Evolutionary conservation across 805 yeast species (phyloP).

Genomic region (Metschnikowia gruessii): DNA sequence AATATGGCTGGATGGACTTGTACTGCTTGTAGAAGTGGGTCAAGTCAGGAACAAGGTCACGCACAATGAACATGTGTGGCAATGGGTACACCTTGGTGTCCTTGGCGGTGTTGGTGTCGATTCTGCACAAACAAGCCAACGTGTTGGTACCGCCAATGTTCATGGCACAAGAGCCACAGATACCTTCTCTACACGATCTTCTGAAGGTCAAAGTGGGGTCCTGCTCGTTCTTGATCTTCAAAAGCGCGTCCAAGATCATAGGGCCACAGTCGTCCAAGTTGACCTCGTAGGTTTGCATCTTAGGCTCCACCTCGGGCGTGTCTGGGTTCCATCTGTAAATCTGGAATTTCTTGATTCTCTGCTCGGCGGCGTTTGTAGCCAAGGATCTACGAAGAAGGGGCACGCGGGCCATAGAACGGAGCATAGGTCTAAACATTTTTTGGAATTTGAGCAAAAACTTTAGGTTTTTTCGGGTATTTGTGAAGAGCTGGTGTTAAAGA

Average conservation of each 20-base stretch:
- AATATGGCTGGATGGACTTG: conserved; percentile 95
- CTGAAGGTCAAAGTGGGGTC: conserved; percentile 94
- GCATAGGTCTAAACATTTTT: conserved; percentile 17
- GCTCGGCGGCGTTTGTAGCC: conserved; percentile 44
- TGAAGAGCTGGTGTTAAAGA: too few relatives aligned
- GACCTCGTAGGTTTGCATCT: conserved; percentile 75
- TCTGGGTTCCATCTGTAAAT: conserved; percentile 99
- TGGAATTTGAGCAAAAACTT: too few relatives aligned
- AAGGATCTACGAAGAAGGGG: conserved; percentile 17
- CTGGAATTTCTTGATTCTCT: conserved; percentile 77
- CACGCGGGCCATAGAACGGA: conserved; percentile 18
- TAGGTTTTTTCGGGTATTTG: too few relatives aligned
- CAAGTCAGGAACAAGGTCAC: conserved; percentile 96
- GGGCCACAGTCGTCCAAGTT: conserved; percentile 95
- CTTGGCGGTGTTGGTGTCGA: conserved; percentile 73
- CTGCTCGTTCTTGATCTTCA: conserved; percentile 95
- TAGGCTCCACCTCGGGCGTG: conserved; percentile 88
- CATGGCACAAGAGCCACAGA: conserved; percentile 99
- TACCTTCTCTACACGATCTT: conserved; percentile 99
- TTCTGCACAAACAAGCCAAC: conserved; percentile 92
- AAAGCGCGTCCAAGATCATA: conserved; percentile 92
- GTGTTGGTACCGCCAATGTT: conserved; percentile 98
- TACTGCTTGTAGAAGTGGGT: conserved; percentile 98
- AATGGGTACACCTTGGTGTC: conserved; percentile 89
- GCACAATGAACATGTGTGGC: conserved; percentile 97